Base-by-base conservation (phyloP, 108 stramenopile genomes). In the Skeletonema marinoi region DNA sequence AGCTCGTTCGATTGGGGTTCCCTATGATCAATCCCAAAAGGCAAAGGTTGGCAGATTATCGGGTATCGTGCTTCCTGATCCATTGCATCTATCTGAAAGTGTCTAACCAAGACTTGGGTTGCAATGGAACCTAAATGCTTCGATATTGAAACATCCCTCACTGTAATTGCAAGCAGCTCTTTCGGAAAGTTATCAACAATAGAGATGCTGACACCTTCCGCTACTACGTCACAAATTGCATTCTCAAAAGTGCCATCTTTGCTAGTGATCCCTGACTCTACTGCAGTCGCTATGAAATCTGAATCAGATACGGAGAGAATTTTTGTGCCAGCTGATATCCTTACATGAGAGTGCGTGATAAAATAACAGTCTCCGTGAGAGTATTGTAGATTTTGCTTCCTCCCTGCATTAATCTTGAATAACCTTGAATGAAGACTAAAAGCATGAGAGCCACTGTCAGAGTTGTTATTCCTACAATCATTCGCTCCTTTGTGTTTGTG, bases 241-340 rank as follows among this genome's bases (percentile, higher is more conserved):
- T 48, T 51, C 32, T 80, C 75, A 33, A 68, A 80, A 69, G 33
- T 46, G 19, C 79, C 74, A 38, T 67, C 79, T 30, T 69, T 63
- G 21, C 78, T 41, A 8, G 68, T 19, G 13, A 32, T 51, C 8
- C 78, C 78, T 32, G 30, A 10, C 62, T 70, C 68, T n/a, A 73
- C 68, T 64, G 68, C 68, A 13, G 70, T 19, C 19, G 58, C 50
- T 2, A 74, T 8, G 5, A 13, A 80, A 32, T 41, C 42, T 16
- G 79, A 80, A 36, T 80, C 79, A 70, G 36, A 75, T 32, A 80
- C 75, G 3, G 79, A 75, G 1, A 80, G 16, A 62, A 80, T 70
- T 33, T 75, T 71, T 42, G 79, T 70, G 6, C 79, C 79, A 14
- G 54, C 73, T 11, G 62, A 39, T 17, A 80, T 80, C 21, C 79